These are phyloP conservation scores for Phoma sp. DNA, from an alignment of 2,329 filamentous ascomycete genomes.

Conservation along the genomic window DNA sequence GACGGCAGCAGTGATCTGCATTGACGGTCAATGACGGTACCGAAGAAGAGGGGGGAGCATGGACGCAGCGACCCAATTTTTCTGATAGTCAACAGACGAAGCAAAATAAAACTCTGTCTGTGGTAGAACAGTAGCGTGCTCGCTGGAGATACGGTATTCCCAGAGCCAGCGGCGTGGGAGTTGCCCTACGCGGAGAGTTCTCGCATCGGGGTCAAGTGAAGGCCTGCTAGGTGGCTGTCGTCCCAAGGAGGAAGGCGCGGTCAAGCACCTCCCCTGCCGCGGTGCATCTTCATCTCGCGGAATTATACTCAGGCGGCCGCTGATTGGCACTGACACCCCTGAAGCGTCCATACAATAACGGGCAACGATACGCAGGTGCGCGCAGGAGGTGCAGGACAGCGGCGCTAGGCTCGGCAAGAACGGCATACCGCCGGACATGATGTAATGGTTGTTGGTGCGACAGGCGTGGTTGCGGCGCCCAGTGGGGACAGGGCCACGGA, in stretches of 20 bases:
- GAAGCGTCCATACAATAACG: background rate
- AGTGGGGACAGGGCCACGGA: conserved; percentile 4
- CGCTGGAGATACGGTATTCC: background rate
- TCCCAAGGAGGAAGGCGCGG: conserved; percentile 5
- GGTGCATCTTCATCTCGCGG: conserved; percentile 6
- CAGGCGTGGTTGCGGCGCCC: conserved; percentile 13
- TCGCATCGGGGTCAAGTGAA: background rate
- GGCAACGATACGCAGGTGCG: background rate
- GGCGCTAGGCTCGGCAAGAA: conserved; percentile 6
- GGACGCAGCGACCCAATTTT: conserved; percentile 19
- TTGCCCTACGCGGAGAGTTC: background rate
- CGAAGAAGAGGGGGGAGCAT: conserved; percentile 22
- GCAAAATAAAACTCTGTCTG: conserved; percentile 6
- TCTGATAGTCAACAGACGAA: conserved; percentile 5
- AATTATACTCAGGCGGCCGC: background rate
- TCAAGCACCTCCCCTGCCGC: background rate
- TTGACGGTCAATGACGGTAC: conserved; percentile 20
- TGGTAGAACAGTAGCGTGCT: conserved; percentile 2
- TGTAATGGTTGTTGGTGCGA: conserved; percentile 5
- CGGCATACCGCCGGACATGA: conserved; percentile 7
- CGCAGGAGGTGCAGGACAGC: background rate
- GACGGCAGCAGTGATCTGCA: conserved; percentile 29
- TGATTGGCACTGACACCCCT: conserved; percentile 4
- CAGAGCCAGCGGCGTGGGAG: background rate
- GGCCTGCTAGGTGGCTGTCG: background rate